A percentile compares a stretch with the other conserved stretches of the same genome.
Evolutionary conservation across 2,329 filamentous ascomycete species (phyloP).

Genomic region (Sclerotinia minor): DNA sequence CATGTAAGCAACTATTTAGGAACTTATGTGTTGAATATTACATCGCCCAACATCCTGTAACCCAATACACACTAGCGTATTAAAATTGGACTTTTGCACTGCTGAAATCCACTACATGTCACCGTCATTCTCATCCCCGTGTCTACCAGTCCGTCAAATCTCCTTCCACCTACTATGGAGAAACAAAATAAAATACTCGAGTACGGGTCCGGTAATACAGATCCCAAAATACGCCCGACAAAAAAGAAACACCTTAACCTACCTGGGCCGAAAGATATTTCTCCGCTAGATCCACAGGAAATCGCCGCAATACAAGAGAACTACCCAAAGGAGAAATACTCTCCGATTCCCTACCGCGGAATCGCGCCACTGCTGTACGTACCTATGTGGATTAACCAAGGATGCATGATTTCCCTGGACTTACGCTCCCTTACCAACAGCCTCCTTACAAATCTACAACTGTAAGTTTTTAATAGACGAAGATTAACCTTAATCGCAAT

Average conservation of each 20-base stretch:
- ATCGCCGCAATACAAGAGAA: background rate
- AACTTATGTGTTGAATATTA: background rate
- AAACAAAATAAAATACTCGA: slow-evolving; percentile 4
- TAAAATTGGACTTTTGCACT: background rate
- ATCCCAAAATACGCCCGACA: slow-evolving; percentile 2
- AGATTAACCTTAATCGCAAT: background rate
- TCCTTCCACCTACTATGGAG: background rate
- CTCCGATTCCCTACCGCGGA: slow-evolving; percentile 7
- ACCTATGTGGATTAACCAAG: slow-evolving; percentile 2
- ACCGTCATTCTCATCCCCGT: background rate
- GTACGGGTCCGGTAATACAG: slow-evolving; percentile 11
- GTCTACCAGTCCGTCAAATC: background rate
- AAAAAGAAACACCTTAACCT: background rate
- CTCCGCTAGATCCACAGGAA: background rate
- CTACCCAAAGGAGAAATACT: background rate
- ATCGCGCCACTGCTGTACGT: slow-evolving; percentile 12
- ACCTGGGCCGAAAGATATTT: background rate
- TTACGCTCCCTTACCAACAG: background rate
- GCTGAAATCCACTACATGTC: background rate
- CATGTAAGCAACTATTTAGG: background rate
- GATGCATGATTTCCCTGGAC: background rate
- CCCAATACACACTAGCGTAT: slow-evolving; percentile 5
- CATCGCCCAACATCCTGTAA: background rate
- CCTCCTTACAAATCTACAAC: background rate
- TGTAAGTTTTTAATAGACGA: background rate